Evolutionary conservation across 805 yeast genomes (phyloP).

Genomic region (Suhomyces sp.): DNA sequence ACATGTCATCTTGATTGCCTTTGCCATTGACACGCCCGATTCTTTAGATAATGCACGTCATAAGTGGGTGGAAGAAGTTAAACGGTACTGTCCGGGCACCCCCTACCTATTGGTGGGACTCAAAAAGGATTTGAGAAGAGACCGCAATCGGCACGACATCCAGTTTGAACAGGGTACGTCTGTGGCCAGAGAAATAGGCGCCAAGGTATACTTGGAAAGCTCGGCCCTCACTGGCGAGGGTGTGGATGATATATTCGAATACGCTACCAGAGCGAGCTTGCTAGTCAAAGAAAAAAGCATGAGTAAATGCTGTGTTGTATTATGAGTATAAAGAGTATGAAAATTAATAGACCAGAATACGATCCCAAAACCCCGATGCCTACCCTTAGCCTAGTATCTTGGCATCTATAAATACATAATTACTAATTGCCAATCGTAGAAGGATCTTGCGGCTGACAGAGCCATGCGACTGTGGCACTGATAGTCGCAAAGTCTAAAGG

Average conservation of each 20-base stretch:
- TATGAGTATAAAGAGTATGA: conserved; percentile 4
- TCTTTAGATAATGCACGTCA: conserved; percentile 76
- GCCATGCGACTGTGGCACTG: too few relatives aligned
- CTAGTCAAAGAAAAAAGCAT: conserved; percentile 34
- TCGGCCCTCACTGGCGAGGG: conserved; percentile 93
- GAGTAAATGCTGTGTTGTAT: conserved; percentile 33
- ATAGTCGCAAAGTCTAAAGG: too few relatives aligned
- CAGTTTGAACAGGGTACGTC: conserved; percentile 58
- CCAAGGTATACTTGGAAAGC: conserved; percentile 80
- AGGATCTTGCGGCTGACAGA: too few relatives aligned
- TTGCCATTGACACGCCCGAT: conserved; percentile 81
- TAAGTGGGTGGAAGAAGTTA: conserved; percentile 87
- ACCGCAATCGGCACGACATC: conserved; percentile 45
- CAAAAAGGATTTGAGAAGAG: conserved; percentile 72
- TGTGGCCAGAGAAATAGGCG: conserved; percentile 77
- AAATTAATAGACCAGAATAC: background rate
- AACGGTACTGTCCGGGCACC: conserved; percentile 72
- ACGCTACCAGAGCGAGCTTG: conserved; percentile 81
- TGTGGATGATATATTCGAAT: conserved; percentile 90
- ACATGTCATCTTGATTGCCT: conserved; percentile 80
- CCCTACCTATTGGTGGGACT: conserved; percentile 80
- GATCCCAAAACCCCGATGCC: too few relatives aligned
- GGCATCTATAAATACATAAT: too few relatives aligned
- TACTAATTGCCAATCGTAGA: too few relatives aligned
- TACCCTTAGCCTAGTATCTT: too few relatives aligned